Conservation (phyloP, 2,329 filamentous ascomycete species). For the Mollisia scopiformis region DNA sequence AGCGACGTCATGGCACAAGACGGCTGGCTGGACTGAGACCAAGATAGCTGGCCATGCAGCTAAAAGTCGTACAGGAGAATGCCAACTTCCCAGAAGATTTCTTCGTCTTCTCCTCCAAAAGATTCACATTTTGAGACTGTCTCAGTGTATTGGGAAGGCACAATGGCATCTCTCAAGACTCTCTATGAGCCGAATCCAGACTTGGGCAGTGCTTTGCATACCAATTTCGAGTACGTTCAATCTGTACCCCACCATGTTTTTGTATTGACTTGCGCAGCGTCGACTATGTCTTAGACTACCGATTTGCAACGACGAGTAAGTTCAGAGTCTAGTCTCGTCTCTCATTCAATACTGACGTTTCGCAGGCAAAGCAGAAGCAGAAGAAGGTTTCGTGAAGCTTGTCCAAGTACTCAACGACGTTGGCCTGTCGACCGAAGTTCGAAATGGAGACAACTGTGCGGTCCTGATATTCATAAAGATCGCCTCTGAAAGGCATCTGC, state of each 20-base stretch:
- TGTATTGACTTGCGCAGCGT: constrained; percentile 53
- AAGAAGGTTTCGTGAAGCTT: constrained; percentile 77
- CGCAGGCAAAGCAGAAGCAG: constrained; percentile 69
- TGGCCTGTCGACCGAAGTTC: constrained; percentile 87
- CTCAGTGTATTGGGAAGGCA: constrained; percentile 12
- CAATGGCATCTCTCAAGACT: constrained; percentile 32
- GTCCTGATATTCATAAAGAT: constrained; percentile 84
- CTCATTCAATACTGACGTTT: constrained; percentile 23
- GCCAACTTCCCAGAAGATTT: constrained; percentile 20
- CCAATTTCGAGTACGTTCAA: constrained; percentile 46
- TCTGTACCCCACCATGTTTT: not conserved
- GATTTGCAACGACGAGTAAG: constrained; percentile 68
- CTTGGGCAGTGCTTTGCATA: constrained; percentile 28
- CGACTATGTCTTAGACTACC: constrained; percentile 86
- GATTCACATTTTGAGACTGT: constrained; percentile 10
- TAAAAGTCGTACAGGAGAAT: not conserved
- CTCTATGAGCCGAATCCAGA: constrained; percentile 28
- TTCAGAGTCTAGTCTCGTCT: not conserved
- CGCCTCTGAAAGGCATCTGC: constrained; percentile 73
- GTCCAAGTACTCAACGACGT: constrained; percentile 74
- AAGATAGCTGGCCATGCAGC: not conserved
- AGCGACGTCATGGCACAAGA: constrained; percentile 19
- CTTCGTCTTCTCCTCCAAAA: constrained; percentile 9
- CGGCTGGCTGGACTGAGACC: not conserved
- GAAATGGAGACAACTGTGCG: constrained; percentile 74